Conservation (phyloP, 768 basidiomycete genomes). For the Suillus americanus region DNA sequence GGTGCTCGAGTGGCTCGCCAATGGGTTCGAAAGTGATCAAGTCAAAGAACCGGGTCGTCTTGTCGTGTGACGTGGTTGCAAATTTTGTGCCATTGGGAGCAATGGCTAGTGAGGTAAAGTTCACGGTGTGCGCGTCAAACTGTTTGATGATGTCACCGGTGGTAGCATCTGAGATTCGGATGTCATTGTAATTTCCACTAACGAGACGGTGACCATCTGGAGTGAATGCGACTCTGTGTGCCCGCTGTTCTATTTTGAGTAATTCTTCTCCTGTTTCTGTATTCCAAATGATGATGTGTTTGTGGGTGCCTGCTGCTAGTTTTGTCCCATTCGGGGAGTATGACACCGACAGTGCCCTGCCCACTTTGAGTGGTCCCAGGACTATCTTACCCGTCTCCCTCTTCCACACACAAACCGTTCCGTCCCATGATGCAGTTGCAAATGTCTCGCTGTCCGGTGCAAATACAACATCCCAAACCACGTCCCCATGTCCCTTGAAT, state of each 20-base stretch:
- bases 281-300: slow-evolving; percentile 5
- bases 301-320: slow-evolving; percentile 6
- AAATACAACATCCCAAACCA: fast-evolving
- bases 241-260: neutral
- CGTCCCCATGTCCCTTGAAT: neutral
- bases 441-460: neutral
- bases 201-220: neutral
- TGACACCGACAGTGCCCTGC: neutral
- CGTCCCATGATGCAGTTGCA: neutral
- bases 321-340: neutral
- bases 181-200: neutral
- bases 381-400: neutral
- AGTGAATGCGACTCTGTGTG: neutral
- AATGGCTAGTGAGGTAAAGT: neutral
- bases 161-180: neutral
- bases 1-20: neutral
- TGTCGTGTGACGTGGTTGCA: neutral
- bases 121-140: neutral
- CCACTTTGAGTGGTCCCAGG: neutral
- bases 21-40: neutral
- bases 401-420: neutral
- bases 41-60: neutral
- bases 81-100: neutral
- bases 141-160: neutral
- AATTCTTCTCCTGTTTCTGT: neutral